These are phyloP conservation scores for Pseudophaeomoniella oleicola DNA, from an alignment of 2,329 filamentous ascomycete species.

Conservation along the genomic window DNA sequence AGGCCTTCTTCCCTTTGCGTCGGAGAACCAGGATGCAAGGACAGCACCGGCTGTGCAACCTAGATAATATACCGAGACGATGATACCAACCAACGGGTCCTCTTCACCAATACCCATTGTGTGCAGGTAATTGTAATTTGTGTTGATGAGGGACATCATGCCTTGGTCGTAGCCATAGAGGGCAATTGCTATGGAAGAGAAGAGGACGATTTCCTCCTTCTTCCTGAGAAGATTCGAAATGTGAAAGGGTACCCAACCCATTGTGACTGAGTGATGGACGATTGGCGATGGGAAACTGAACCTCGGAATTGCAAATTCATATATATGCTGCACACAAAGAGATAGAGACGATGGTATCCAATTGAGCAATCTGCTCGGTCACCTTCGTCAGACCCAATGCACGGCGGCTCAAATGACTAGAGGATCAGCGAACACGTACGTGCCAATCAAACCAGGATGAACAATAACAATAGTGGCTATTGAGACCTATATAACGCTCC, in stretches of 20 bases:
- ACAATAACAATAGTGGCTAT: too few relatives aligned
- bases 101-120: conserved; percentile 41
- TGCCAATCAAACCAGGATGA: too few relatives aligned
- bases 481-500: too few relatives aligned
- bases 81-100: conserved; percentile 40
- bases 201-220: conserved; percentile 35
- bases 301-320: too few relatives aligned
- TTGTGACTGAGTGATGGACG: neutral
- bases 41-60: conserved; percentile 45
- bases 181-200: conserved; percentile 38
- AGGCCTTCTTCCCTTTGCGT: conserved; percentile 38
- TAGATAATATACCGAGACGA: conserved; percentile 48
- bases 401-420: too few relatives aligned
- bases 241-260: conserved; percentile 4
- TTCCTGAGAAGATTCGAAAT: conserved; percentile 15
- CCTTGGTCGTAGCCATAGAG: conserved; percentile 36
- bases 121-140: conserved; percentile 37
- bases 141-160: conserved; percentile 42
- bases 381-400: too few relatives aligned
- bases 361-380: too few relatives aligned
- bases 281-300: too few relatives aligned
- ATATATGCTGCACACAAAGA: too few relatives aligned
- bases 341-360: too few relatives aligned
- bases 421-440: too few relatives aligned
- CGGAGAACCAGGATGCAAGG: conserved; percentile 40